A percentile compares a stretch with the other conserved stretches of the same genome.
phyloP scores from a whole-genome alignment of 2,329 filamentous ascomycete species.

The Alternaria ethzedia region DNA sequence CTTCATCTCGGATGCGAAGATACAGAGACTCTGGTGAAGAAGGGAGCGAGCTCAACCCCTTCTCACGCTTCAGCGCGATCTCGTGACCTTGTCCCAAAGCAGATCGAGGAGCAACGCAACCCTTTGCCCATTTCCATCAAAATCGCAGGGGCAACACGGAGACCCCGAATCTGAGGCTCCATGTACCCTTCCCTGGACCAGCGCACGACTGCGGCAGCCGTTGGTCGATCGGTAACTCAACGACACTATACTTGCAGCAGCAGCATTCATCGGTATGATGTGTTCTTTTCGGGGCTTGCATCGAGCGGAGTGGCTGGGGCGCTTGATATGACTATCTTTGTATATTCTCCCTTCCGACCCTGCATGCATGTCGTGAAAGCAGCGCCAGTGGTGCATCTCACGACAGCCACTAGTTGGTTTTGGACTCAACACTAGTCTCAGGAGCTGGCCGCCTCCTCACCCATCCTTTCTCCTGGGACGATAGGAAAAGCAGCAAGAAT shows the following conservation, averaged over 20 bases:
- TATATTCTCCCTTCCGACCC: conserved; percentile 1
- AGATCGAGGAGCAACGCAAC: background rate
- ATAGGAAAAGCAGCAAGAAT: background rate
- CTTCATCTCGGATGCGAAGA: background rate
- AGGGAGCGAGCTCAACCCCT: background rate
- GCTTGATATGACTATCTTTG: background rate
- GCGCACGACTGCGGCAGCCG: conserved; percentile 13
- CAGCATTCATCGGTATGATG: conserved; percentile 2
- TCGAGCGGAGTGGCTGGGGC: background rate
- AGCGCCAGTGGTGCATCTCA: conserved; percentile 1
- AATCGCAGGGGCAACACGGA: conserved; percentile 15
- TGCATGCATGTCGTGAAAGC: conserved; percentile 1
- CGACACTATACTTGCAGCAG: conserved; percentile 6
- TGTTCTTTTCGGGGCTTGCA: conserved; percentile 2
- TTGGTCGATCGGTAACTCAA: conserved; percentile 15
- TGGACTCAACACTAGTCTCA: background rate
- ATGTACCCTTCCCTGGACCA: conserved; percentile 7
- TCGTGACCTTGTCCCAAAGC: background rate
- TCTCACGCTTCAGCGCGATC: background rate
- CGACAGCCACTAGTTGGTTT: background rate
- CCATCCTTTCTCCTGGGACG: background rate
- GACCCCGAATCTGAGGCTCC: conserved; percentile 17
- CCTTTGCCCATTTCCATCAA: background rate
- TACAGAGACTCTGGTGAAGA: background rate
- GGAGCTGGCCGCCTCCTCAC: background rate